These are phyloP conservation scores for Ustilago bromivora DNA, from an alignment of 1,284 basidiomycete species.

Conservation along the genomic window DNA sequence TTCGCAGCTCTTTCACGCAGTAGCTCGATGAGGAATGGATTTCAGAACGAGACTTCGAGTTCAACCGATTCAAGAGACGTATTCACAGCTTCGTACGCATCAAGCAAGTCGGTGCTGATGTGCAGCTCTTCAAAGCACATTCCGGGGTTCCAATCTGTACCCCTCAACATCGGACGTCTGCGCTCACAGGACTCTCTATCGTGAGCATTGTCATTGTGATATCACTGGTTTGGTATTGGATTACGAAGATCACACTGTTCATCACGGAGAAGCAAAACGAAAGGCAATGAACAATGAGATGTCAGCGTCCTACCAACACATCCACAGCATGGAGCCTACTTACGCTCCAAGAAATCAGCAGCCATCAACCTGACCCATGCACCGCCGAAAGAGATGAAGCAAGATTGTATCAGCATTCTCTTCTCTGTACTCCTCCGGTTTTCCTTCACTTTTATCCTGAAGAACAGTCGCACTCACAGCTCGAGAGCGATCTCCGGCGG, in stretches of 20 bases:
- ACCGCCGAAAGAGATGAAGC: too few species aligned
- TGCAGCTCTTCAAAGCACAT: too few species aligned
- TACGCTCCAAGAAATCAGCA: conserved; percentile 64
- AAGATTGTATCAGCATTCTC: neutral
- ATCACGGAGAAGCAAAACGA: neutral
- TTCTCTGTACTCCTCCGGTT: too few species aligned
- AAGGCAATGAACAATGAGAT: neutral
- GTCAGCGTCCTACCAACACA: neutral
- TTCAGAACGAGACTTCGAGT: too few species aligned
- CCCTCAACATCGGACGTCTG: too few species aligned
- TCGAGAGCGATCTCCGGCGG: conserved; percentile 84
- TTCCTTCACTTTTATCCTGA: neutral
- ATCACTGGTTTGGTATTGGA: neutral
- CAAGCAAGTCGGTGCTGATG: too few species aligned
- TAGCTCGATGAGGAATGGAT: too few species aligned
- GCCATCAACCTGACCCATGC: conserved; percentile 56
- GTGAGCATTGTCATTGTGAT: neutral
- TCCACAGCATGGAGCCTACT: neutral
- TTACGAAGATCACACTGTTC: neutral
- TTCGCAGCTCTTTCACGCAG: too few species aligned
- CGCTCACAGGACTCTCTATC: too few species aligned
- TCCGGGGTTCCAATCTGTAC: too few species aligned
- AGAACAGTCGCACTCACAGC: conserved; percentile 74
- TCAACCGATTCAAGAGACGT: too few species aligned
- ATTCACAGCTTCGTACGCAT: too few species aligned